Conservation (phyloP, 1,139 yeast species). For the Taphrina wiesneri region DNA sequence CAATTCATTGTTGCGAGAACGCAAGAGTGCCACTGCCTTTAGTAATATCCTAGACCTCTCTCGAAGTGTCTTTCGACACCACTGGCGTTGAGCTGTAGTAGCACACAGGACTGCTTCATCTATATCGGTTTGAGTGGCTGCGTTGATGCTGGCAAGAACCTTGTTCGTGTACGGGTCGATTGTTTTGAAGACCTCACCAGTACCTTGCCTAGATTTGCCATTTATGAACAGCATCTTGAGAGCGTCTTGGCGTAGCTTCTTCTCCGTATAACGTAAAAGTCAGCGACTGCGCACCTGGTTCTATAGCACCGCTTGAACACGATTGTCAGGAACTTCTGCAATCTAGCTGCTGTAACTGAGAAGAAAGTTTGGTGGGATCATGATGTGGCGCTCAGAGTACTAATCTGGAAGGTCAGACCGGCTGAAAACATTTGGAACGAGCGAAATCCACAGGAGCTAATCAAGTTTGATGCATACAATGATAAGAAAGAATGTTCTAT, state of each 20-base stretch:
- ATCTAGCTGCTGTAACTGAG: too few species aligned
- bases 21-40: slow-evolving; percentile 4
- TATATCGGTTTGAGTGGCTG: slow-evolving; percentile 7
- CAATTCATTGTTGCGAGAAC: slow-evolving; percentile 11
- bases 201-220: neutral
- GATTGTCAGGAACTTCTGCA: too few species aligned
- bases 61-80: neutral
- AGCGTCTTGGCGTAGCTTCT: too few species aligned
- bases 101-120: slow-evolving; percentile 6
- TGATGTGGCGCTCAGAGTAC: too few species aligned
- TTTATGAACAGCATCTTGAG: slow-evolving; percentile 2
- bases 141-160: neutral
- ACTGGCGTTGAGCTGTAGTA: neutral
- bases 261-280: too few species aligned
- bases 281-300: neutral
- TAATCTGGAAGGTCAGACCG: too few species aligned
- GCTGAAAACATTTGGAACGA: too few species aligned
- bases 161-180: neutral
- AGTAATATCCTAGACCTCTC: neutral
- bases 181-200: neutral
- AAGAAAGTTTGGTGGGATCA: too few species aligned
- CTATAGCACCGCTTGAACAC: too few species aligned
- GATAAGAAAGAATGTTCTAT: neutral
- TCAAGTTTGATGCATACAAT: neutral
- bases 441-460: too few species aligned